A percentile compares a stretch with the other conserved stretches of the same genome.
Evolutionary conservation across 2,329 filamentous ascomycete genomes (phyloP).

Genomic region (Dactylellina parvicollis): DNA sequence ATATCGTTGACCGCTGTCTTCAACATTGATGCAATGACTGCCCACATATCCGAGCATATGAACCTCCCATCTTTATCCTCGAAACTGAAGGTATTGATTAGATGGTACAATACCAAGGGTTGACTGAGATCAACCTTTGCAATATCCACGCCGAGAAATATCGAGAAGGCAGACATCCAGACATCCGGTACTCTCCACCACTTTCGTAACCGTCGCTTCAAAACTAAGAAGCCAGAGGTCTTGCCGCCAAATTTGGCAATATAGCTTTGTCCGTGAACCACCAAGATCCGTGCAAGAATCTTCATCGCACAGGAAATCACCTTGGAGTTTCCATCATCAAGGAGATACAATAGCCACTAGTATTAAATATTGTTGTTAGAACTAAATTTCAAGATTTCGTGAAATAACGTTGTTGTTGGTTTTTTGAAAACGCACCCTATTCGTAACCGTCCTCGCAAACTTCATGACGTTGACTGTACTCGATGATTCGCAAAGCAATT

Average conservation of each 20-base stretch:
- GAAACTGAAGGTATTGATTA: constrained; percentile 75
- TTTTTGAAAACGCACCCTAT: constrained; percentile 80
- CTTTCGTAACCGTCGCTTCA: constrained; percentile 81
- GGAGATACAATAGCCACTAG: constrained; percentile 88
- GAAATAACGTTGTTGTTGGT: no score
- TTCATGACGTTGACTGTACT: constrained; percentile 78
- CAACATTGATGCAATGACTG: constrained; percentile 85
- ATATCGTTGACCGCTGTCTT: constrained; percentile 82
- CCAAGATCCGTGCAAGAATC: constrained; percentile 82
- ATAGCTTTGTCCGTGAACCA: constrained; percentile 82
- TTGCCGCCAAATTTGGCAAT: constrained; percentile 86
- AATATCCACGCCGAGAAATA: constrained; percentile 86
- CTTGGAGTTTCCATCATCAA: constrained; percentile 85
- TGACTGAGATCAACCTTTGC: constrained; percentile 77
- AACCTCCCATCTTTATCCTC: constrained; percentile 63
- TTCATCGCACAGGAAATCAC: constrained; percentile 82
- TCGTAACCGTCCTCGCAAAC: constrained; percentile 93
- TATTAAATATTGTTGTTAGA: constrained; percentile 15
- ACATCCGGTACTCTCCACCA: constrained; percentile 87
- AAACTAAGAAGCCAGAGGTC: constrained; percentile 80
- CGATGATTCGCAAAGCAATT: constrained; percentile 76
- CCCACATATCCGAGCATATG: constrained; percentile 72
- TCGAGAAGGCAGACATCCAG: constrained; percentile 88
- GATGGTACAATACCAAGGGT: constrained; percentile 76
- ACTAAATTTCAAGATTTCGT: constrained; percentile 2